Evolutionary conservation across 305 asterid genomes (phyloP), one percentile per base, ranked within the genome.

Genomic region (Fraxinus albicans): DNA sequence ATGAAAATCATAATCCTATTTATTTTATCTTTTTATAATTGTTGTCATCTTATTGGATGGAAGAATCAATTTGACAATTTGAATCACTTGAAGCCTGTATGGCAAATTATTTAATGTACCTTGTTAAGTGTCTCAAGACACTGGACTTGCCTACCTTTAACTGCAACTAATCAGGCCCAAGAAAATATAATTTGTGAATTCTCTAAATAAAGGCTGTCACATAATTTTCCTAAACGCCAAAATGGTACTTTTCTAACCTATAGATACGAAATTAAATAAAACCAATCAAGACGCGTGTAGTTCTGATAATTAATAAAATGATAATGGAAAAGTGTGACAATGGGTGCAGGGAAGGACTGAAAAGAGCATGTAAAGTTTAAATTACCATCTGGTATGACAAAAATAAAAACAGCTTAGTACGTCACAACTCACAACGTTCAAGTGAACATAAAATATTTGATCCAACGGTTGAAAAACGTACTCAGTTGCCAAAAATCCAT

Each of bases 401-500:
- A 6, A 73, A 3, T 35, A 76, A 60, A 15, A 65, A 19, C 0
- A 55, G 13, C 58, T n/a, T 27, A 12, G 38, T 29, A 69, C 17
- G 15, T 25, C 27, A 25, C 27, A 25, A 25, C 27, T 69, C 9
- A 69, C 35, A 12, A 58, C 44, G 27, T 13, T 6, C 65, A 31
- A 25, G 19, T 67, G 13, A 55, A 80, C 1, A 33, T 21, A 76
- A 80, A 69, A 75, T 12, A 65, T 50, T 73, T 8, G 77, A 80
- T 82, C 74, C 76, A 80, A 77, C 27, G 33, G 73, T 73, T 42
- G 65, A 23, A 73, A 19, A 44, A 87, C 99, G 35, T 96, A 96
- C 99, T 91, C 92, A 0, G 98, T 90, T 55, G 99, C 99, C 93
- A 96, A 88, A 89, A 96, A 94, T 79, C 99, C 99, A 86, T 94